Conservation (phyloP, 768 basidiomycete species). For the Hericium coralloides region DNA sequence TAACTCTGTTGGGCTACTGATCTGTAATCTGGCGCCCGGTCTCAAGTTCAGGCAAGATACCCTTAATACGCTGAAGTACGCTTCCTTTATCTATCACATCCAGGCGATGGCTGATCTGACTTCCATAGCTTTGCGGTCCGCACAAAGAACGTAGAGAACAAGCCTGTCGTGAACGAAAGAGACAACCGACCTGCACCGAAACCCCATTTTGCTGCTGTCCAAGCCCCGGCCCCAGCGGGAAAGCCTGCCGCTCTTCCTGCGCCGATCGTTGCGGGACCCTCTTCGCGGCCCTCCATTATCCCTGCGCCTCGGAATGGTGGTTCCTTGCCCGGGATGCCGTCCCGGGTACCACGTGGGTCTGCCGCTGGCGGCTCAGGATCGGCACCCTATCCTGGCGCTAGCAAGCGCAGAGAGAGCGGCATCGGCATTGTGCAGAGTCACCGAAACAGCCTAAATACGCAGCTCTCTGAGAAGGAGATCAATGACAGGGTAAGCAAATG, state of each 20-base stretch:
- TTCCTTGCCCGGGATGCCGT: conserved; percentile 5
- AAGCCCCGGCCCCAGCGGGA: conserved; percentile 35
- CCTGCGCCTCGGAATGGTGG: conserved; percentile 4
- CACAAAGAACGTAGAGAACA: conserved; percentile 83
- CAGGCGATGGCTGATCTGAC: background rate
- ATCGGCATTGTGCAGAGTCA: conserved; percentile 8
- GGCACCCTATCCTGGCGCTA: conserved; percentile 8
- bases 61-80: conserved; percentile 81
- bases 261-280: conserved; percentile 3
- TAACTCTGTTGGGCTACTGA: conserved; percentile 65
- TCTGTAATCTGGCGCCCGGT: conserved; percentile 84
- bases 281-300: conserved; percentile 17
- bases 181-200: conserved; percentile 53
- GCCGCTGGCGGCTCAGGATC: conserved; percentile 1
- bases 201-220: conserved; percentile 56
- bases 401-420: conserved; percentile 11
- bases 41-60: conserved; percentile 79
- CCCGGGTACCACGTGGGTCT: conserved; percentile 10
- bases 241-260: conserved; percentile 21
- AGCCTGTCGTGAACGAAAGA: conserved; percentile 67
- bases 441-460: conserved; percentile 13
- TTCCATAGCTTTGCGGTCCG: conserved; percentile 60
- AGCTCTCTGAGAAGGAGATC: conserved; percentile 61
- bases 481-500: conserved; percentile 51
- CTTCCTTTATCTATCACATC: background rate